Percentiles rank a stretch among this genome's conserved stretches.
Conservation (phyloP, 169 alveolate genomes). For the Plasmodium cynomolgi region DNA sequence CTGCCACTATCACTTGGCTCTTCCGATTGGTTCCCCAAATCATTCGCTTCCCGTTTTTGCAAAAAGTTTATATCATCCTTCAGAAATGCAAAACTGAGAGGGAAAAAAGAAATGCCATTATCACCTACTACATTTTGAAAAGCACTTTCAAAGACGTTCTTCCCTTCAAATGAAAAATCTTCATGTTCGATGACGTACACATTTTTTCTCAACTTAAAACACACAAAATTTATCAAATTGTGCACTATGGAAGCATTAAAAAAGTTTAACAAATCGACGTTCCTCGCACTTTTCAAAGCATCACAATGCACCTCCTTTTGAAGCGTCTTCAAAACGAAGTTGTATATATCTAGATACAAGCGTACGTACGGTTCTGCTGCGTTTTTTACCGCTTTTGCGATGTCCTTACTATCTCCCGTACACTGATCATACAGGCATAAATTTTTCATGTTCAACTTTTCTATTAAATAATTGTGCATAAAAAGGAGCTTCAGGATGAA, state of each 20-base stretch:
- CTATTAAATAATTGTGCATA: constrained; percentile 71
- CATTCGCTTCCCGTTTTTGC: not conserved
- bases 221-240: constrained; percentile 33
- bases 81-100: constrained; percentile 32
- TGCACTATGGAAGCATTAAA: constrained; percentile 66
- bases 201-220: constrained; percentile 34
- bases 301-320: constrained; percentile 22
- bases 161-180: constrained; percentile 42
- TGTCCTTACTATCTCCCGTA: not conserved
- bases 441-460: constrained; percentile 67
- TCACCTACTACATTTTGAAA: constrained; percentile 10
- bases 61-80: constrained; percentile 14
- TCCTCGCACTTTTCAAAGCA: not conserved
- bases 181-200: constrained; percentile 24
- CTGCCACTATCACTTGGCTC: not conserved
- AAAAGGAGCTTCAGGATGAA: constrained; percentile 37
- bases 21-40: not conserved
- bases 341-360: constrained; percentile 27
- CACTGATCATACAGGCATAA: constrained; percentile 22
- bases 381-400: not conserved
- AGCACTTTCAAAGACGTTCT: constrained; percentile 5
- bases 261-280: constrained; percentile 39
- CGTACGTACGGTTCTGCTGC: not conserved
- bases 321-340: constrained; percentile 35
- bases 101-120: constrained; percentile 17